Percentiles rank a stretch among this genome's conserved stretches.
Conservation (phyloP, 495 filamentous ascomycete species). For the Cairneyella variabilis region DNA sequence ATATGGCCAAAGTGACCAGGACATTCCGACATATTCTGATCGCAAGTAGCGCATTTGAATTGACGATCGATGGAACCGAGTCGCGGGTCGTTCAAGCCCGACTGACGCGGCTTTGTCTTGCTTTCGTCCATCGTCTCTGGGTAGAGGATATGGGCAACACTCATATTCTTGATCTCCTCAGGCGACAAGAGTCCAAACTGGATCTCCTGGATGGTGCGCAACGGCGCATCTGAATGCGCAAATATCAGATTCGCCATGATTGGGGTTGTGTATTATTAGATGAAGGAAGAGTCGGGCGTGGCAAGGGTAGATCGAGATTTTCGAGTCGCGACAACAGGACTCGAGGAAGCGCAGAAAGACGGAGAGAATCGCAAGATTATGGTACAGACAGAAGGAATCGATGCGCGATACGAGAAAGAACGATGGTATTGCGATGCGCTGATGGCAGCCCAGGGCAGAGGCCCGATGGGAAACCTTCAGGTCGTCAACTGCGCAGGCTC, state of each 20-base stretch:
- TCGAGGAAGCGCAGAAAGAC: constrained; percentile 3
- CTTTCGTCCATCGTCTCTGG: constrained; percentile 99
- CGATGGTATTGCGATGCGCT: constrained; percentile 20
- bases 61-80: constrained; percentile 93
- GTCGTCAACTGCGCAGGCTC: constrained; percentile 12
- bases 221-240: constrained; percentile 85
- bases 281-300: constrained; percentile 1
- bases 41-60: constrained; percentile 91
- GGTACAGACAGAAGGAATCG: constrained; percentile 9
- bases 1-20: constrained; percentile 98
- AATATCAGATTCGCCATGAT: constrained; percentile 94
- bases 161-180: constrained; percentile 97
- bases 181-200: constrained; percentile 96
- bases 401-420: constrained; percentile 16
- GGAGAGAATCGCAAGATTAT: constrained; percentile 3
- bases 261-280: constrained; percentile 8
- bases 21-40: constrained; percentile 90
- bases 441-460: constrained; percentile 25
- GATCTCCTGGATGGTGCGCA: constrained; percentile 95
- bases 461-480: constrained; percentile 11
- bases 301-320: background rate
- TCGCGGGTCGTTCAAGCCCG: constrained; percentile 88
- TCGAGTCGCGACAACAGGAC: background rate
- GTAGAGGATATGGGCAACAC: constrained; percentile 86
- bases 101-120: constrained; percentile 77